Base-by-base conservation (phyloP, 805 yeast species). In the Saccharomyces mikatae region DNA sequence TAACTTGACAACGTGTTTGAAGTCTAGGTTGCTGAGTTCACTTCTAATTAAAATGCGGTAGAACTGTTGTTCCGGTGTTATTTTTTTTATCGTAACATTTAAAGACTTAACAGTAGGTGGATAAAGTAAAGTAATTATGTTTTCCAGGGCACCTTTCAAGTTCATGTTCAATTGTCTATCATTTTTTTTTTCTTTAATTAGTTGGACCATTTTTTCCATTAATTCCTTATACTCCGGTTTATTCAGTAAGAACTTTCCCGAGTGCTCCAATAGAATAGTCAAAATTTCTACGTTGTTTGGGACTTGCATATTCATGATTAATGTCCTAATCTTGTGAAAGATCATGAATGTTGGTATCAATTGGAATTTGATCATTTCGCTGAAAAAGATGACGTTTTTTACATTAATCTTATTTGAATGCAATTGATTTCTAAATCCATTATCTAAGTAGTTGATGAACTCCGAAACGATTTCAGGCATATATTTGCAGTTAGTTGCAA, bases 351-450 rank as follows among this genome's bases (percentile, higher is more conserved):
- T 72, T 0, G 96, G 92, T 14, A 89, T 74, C 56, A 89, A 68
- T 60, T 79, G 81, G 66, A 90, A 90, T 64, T 87, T 89, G 31
- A 86, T 80, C 71, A 90, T 73, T 63, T 91, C 97, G 50, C 82
- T 73, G 59, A 87, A 83, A 60, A 87, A 85, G 24, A 77, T 74
- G 41, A 87, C 77, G 59, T 78, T 80, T 59, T 75, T 78, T 59
- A 82, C 80, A 58, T 80, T 80, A 50, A 84, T 68, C 21, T 71
- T 71, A 52, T 73, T 76, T 32, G 80, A 77, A 56, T 78, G 79
- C 46, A 86, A 74, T 63, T 83, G 88, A 21, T 79, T 76, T 59
- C 87, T 75, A 58, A 87, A 79, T 0, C 83, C 81, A 47, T 69
- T 69, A 62, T 86, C 91, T 47, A 87, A 69, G 48, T 76, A 74